These are phyloP conservation scores for Zoysia japonica DNA, from an alignment of 176 grass and related monocot species.

Conservation along the genomic window DNA sequence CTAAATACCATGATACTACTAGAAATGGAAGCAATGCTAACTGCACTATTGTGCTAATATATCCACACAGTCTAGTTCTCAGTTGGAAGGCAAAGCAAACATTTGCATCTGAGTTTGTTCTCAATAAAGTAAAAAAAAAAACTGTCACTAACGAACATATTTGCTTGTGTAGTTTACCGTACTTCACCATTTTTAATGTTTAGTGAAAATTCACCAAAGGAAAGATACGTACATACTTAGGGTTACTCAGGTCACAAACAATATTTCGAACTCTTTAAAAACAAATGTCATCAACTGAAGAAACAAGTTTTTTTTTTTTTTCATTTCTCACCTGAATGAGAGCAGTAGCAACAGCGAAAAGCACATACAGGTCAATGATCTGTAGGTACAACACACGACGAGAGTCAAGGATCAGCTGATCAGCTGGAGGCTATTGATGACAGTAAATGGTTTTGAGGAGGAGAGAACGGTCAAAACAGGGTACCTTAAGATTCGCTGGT, in stretches of 20 bases:
- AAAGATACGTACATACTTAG: background rate
- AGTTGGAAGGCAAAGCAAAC: background rate
- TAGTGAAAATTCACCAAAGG: background rate
- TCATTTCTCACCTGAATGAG: constrained; percentile 52
- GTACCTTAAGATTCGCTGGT: constrained; percentile 73
- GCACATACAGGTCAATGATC: constrained; percentile 85
- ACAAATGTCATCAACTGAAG: background rate
- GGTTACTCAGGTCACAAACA: background rate
- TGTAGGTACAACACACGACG: constrained; percentile 36
- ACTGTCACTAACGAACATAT: background rate
- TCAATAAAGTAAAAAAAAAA: background rate
- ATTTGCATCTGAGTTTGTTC: background rate
- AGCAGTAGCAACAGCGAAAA: constrained; percentile 58
- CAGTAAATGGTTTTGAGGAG: no score
- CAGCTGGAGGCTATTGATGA: background rate
- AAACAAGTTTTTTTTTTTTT: background rate
- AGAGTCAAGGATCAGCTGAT: background rate
- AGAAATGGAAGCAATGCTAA: background rate
- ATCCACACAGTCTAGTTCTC: background rate
- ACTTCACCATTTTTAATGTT: background rate
- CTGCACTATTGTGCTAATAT: background rate
- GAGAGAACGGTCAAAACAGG: background rate
- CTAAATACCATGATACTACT: background rate
- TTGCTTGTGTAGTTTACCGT: background rate
- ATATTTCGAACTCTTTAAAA: background rate